A percentile compares a stretch with the other conserved stretches of the same genome.
These are phyloP conservation scores for Raphanus raphanistrum DNA, from an alignment of 345 rosid genomes.

Conservation along the genomic window DNA sequence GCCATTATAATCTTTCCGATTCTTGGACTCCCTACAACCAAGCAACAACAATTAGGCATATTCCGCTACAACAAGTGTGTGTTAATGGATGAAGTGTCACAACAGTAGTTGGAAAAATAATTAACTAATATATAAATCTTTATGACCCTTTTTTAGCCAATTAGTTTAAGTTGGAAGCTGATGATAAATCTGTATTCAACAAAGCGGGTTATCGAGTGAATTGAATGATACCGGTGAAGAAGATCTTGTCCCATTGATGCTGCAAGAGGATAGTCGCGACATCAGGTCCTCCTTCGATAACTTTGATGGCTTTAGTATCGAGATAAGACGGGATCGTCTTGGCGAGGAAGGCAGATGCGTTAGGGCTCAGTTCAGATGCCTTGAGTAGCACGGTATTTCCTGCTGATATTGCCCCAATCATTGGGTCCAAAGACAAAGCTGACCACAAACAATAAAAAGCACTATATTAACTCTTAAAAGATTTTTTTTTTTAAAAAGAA, in stretches of 20 bases:
- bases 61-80: neutral
- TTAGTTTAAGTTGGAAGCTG: neutral
- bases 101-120: neutral
- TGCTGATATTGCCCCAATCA: conserved; percentile 87
- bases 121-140: neutral
- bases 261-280: conserved; percentile 53
- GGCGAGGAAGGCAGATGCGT: conserved; percentile 57
- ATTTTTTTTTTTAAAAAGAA: too few relatives aligned
- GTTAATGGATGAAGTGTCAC: neutral
- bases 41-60: neutral
- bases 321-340: conserved; percentile 59
- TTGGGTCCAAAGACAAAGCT: conserved; percentile 77
- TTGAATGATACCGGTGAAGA: conserved; percentile 62
- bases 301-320: conserved; percentile 63
- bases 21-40: conserved; percentile 61
- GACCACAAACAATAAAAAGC: conserved; percentile 26
- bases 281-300: conserved; percentile 64
- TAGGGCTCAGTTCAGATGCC: conserved; percentile 73
- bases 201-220: neutral
- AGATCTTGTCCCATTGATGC: conserved; percentile 89
- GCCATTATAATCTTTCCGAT: conserved; percentile 67
- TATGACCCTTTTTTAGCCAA: neutral
- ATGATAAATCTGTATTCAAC: neutral
- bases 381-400: conserved; percentile 79
- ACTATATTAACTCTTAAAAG: neutral